Evolutionary conservation across 2,329 filamentous ascomycete species (phyloP).

Genomic region (Zymoseptoria brevis): DNA sequence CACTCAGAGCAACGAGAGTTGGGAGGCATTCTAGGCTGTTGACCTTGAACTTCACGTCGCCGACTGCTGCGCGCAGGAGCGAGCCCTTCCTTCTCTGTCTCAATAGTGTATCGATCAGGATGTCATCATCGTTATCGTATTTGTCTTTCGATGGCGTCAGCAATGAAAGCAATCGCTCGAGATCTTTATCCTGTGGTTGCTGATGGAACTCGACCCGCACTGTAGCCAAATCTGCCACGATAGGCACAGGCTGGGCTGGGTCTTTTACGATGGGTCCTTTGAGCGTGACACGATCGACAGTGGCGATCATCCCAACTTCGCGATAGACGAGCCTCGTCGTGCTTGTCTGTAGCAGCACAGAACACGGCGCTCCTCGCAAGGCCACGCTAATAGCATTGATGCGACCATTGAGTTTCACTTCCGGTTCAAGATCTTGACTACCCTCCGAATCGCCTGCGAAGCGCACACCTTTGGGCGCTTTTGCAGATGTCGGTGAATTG

Average conservation of each 20-base stretch:
- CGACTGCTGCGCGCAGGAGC: slow-evolving; percentile 64
- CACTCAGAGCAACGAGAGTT: slow-evolving; percentile 61
- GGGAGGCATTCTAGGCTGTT: slow-evolving; percentile 57
- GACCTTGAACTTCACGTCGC: slow-evolving; percentile 55
- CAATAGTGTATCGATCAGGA: slow-evolving; percentile 85
- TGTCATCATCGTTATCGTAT: slow-evolving; percentile 83
- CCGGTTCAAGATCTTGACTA: slow-evolving; percentile 18
- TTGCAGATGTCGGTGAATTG: slow-evolving; percentile 28
- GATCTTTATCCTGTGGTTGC: slow-evolving; percentile 67
- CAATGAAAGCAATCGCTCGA: slow-evolving; percentile 73
- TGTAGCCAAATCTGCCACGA: slow-evolving; percentile 15
- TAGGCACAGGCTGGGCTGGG: slow-evolving; percentile 32
- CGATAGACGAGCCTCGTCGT: slow-evolving; percentile 75
- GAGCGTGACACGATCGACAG: slow-evolving; percentile 67
- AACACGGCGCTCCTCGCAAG: slow-evolving; percentile 70
- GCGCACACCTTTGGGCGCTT: slow-evolving; percentile 44
- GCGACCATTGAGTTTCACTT: slow-evolving; percentile 63
- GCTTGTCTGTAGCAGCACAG: slow-evolving; percentile 65
- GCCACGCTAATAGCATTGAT: slow-evolving; percentile 69
- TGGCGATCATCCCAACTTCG: slow-evolving; percentile 61
- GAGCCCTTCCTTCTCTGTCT: slow-evolving; percentile 80
- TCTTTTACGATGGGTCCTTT: slow-evolving; percentile 52
- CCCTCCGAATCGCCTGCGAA: slow-evolving; percentile 43
- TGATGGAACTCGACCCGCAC: slow-evolving; percentile 66
- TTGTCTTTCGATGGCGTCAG: slow-evolving; percentile 88